Conservation (phyloP, 2,329 filamentous ascomycete genomes). For the Dothiorella sarmentorum region DNA sequence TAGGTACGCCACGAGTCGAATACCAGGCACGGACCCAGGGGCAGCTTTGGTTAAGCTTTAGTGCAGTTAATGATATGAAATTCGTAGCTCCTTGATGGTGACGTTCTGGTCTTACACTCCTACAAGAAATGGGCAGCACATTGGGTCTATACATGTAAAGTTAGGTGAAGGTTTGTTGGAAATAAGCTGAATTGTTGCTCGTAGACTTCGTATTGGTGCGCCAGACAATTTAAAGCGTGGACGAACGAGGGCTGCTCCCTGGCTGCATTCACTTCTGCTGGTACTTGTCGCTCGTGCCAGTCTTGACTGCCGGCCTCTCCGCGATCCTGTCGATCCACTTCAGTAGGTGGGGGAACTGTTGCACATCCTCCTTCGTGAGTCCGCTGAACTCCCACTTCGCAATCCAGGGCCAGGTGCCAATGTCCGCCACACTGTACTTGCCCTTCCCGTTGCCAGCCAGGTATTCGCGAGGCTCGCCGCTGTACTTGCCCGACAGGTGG, state of each 20-base stretch:
- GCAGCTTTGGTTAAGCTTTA: slow-evolving; percentile 2
- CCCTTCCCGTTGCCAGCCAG: slow-evolving; percentile 52
- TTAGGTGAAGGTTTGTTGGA: neutral
- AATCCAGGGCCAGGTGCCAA: slow-evolving; percentile 52
- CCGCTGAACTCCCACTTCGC: slow-evolving; percentile 44
- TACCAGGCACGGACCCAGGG: neutral
- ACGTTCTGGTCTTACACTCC: neutral
- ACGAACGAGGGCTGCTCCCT: neutral
- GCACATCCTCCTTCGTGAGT: slow-evolving; percentile 48
- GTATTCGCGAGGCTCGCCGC: slow-evolving; percentile 48
- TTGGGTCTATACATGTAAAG: no score
- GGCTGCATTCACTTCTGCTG: slow-evolving; percentile 4
- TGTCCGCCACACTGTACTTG: slow-evolving; percentile 54
- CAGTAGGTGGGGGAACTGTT: slow-evolving; percentile 50
- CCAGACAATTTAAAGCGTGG: neutral
- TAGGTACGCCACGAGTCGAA: neutral
- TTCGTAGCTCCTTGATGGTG: neutral
- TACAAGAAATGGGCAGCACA: neutral
- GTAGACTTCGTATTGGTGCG: neutral
- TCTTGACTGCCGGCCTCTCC: slow-evolving; percentile 47
- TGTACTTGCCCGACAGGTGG: slow-evolving; percentile 51
- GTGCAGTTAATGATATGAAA: neutral
- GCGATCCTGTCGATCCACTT: slow-evolving; percentile 54
- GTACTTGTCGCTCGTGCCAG: slow-evolving; percentile 30
- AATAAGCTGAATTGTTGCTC: neutral